Evolutionary conservation across 345 rosid genomes (phyloP).

Genomic region (Aquilaria malaccensis): DNA sequence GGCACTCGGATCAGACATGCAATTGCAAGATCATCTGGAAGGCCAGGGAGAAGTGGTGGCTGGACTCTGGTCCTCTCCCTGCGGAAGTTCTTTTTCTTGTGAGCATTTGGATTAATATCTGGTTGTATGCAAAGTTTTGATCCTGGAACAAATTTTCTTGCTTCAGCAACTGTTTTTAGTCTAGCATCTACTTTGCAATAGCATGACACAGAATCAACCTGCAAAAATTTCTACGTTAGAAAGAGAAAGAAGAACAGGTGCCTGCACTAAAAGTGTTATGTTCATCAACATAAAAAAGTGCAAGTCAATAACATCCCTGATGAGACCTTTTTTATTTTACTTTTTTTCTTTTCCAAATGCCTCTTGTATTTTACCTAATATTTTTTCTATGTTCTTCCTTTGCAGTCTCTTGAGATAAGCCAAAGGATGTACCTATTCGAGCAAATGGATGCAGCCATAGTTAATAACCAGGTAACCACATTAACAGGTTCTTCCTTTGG

Average conservation of each 20-base stretch:
- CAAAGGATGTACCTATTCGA: too few species aligned
- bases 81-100: conserved; percentile 56
- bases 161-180: conserved; percentile 83
- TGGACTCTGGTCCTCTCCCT: conserved; percentile 76
- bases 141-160: conserved; percentile 92
- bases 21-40: conserved; percentile 94
- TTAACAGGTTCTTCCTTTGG: background rate
- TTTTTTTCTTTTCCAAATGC: too few species aligned
- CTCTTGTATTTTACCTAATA: too few species aligned
- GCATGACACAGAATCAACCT: conserved; percentile 98
- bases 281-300: too few species aligned
- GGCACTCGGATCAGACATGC: conserved; percentile 94
- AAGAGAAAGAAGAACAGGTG: background rate
- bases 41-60: conserved; percentile 86
- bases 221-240: conserved; percentile 21
- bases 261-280: background rate
- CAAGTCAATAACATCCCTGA: background rate
- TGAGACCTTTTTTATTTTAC: too few species aligned
- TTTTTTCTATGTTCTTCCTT: too few species aligned
- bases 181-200: conserved; percentile 94
- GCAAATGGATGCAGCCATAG: too few species aligned
- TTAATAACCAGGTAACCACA: too few species aligned
- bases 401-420: too few species aligned
- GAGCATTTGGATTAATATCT: conserved; percentile 91
- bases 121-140: conserved; percentile 94